phyloP scores from a whole-genome alignment of 768 basidiomycete species.

The Suillus alpinus region DNA sequence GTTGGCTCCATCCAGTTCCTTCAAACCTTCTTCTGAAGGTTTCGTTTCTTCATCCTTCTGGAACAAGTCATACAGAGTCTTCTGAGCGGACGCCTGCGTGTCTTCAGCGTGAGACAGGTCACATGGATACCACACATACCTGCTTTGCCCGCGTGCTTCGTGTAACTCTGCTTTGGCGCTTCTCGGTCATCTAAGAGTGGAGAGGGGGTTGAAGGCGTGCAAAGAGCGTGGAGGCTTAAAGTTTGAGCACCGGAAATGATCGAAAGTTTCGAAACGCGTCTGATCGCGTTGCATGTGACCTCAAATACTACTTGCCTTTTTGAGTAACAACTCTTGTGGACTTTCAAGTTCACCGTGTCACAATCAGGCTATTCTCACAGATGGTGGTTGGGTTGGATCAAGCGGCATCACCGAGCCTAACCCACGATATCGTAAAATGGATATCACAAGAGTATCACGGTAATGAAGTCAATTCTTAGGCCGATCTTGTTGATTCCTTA shows the following conservation, averaged over 20 bases:
- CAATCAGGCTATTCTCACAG: not conserved
- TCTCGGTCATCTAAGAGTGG: constrained; percentile 21
- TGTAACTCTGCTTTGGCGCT: constrained; percentile 18
- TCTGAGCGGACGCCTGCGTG: constrained; percentile 20
- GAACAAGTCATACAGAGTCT: constrained; percentile 24
- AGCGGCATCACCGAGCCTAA: not conserved
- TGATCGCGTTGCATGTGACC: constrained; percentile 1
- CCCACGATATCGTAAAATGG: constrained; percentile 27
- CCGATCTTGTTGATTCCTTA: not conserved
- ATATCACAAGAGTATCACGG: constrained; percentile 39
- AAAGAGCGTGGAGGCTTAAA: not conserved
- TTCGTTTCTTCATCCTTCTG: constrained; percentile 6
- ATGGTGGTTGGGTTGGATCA: not conserved
- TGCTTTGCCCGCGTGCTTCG: constrained; percentile 10
- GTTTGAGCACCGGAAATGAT: constrained; percentile 7
- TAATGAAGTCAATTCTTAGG: constrained; percentile 4
- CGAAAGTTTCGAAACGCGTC: constrained; percentile 24
- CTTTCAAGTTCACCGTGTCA: not conserved
- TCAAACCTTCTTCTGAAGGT: constrained; percentile 17
- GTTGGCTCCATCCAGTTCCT: not conserved
- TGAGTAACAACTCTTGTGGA: not conserved
- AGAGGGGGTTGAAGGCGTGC: not conserved
- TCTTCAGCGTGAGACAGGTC: not conserved
- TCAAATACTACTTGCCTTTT: not conserved
- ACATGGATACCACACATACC: constrained; percentile 17